Evolutionary conservation across 805 yeast genomes (phyloP).

Genomic region (Saturnispora besseyi): DNA sequence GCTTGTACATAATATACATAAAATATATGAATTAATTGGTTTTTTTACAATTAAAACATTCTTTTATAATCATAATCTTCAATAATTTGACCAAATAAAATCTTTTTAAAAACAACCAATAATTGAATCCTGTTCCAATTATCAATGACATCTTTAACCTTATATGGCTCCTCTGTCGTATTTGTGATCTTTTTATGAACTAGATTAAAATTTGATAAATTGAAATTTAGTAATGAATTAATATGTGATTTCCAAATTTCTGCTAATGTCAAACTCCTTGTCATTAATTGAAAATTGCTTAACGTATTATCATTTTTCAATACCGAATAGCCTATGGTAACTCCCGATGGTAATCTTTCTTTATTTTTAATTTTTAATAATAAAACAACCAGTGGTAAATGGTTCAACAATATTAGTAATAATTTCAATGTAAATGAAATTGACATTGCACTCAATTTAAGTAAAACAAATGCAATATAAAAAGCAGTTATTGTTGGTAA

Average conservation of each 20-base stretch:
- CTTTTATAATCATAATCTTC: constrained; percentile 24
- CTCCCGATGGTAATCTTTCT: constrained; percentile 48
- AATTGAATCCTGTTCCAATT: constrained; percentile 23
- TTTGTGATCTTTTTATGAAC: constrained; percentile 4
- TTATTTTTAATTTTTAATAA: constrained; percentile 74
- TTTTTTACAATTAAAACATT: constrained; percentile 19
- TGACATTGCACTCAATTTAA: constrained; percentile 44
- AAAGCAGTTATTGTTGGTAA: constrained; percentile 85
- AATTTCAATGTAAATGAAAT: constrained; percentile 48
- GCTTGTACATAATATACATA: constrained; percentile 6
- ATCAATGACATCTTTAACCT: constrained; percentile 14
- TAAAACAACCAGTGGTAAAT: constrained; percentile 79
- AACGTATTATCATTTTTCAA: neutral
- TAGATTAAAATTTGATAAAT: constrained; percentile 19
- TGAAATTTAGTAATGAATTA: constrained; percentile 24
- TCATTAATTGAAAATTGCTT: constrained; percentile 17
- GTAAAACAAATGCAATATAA: constrained; percentile 60
- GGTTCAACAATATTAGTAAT: constrained; percentile 57
- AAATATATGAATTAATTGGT: neutral
- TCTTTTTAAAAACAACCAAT: constrained; percentile 14
- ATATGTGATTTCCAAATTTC: constrained; percentile 25
- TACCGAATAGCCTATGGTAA: constrained; percentile 26
- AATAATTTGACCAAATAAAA: constrained; percentile 25
- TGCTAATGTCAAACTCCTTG: constrained; percentile 21
- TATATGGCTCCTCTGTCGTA: constrained; percentile 1